phyloP scores from a whole-genome alignment of 805 yeast genomes.

The Cyberlindnera xylosilytica region DNA sequence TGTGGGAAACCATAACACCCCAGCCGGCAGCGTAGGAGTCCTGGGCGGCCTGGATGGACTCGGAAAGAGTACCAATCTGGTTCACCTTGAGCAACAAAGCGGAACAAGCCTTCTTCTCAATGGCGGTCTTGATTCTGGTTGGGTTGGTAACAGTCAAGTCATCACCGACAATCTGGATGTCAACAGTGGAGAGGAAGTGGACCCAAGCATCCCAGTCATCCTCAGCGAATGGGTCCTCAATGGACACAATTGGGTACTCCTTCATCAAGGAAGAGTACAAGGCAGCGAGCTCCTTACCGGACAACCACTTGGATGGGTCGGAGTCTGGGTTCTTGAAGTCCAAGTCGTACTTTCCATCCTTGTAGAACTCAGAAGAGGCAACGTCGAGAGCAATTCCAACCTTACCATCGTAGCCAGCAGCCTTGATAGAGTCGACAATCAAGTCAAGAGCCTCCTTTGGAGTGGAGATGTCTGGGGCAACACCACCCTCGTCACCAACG shows the following conservation, averaged over 20 bases:
- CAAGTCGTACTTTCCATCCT: constrained; percentile 94
- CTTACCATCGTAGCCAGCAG: constrained; percentile 94
- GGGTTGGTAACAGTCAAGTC: constrained; percentile 99
- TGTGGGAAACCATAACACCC: constrained; percentile 99
- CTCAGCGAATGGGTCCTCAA: constrained; percentile 99
- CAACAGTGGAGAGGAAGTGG: constrained; percentile 73
- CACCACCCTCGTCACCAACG: constrained; percentile 99
- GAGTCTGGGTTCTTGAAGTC: constrained; percentile 98
- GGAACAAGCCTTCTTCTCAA: constrained; percentile 93
- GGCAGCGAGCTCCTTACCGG: constrained; percentile 83
- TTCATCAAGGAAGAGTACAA: constrained; percentile 75
- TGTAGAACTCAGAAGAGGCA: constrained; percentile 97
- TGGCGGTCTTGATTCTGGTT: constrained; percentile 88
- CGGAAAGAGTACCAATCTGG: constrained; percentile 97
- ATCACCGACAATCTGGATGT: constrained; percentile 93
- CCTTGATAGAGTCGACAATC: constrained; percentile 82
- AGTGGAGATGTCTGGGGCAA: constrained; percentile 95
- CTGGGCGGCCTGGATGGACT: constrained; percentile 95
- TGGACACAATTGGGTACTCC: constrained; percentile 96
- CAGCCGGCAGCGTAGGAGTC: constrained; percentile 94
- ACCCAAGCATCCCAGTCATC: constrained; percentile 99
- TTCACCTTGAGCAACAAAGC: constrained; percentile 95
- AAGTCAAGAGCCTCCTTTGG: constrained; percentile 97
- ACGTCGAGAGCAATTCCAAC: constrained; percentile 91
- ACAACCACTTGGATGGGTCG: constrained; percentile 85